phyloP scores from a whole-genome alignment of 148 eudicot species.

The Rheum nobile region DNA sequence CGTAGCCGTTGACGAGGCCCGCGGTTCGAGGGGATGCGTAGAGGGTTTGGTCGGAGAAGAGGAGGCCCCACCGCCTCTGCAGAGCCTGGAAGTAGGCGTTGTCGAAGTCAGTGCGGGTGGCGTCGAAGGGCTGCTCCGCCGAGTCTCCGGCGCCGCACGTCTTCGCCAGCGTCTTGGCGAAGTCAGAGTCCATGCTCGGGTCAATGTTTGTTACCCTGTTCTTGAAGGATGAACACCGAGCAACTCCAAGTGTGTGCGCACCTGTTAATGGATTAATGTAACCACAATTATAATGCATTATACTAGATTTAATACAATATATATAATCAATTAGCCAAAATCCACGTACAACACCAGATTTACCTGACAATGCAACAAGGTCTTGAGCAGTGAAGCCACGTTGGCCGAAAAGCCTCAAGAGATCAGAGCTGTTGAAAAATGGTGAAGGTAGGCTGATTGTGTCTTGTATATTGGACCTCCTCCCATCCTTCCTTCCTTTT shows the following conservation, averaged over 20 bases:
- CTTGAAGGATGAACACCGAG: constrained; percentile 85
- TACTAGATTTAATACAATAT: no score
- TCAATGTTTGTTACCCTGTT: constrained; percentile 41
- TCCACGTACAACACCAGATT: no score
- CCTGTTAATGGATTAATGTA: no score
- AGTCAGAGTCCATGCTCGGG: constrained; percentile 45
- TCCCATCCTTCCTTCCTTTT: constrained; percentile 82
- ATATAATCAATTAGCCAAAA: not conserved
- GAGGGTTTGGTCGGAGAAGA: constrained; percentile 73
- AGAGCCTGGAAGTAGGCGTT: constrained; percentile 42
- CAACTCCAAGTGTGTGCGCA: constrained; percentile 83
- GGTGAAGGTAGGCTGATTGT: constrained; percentile 64
- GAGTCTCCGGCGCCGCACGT: constrained; percentile 64
- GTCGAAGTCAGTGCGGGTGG: constrained; percentile 48
- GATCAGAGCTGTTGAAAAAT: constrained; percentile 45
- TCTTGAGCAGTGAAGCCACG: constrained; percentile 73
- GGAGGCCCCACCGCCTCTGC: constrained; percentile 43
- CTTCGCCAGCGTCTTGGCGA: constrained; percentile 35
- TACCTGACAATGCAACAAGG: constrained; percentile 86
- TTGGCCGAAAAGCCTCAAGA: constrained; percentile 47
- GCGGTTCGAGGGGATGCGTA: constrained; percentile 38
- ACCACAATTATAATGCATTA: no score
- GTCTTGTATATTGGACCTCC: constrained; percentile 73
- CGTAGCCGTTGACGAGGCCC: constrained; percentile 43
- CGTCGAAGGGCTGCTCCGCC: constrained; percentile 70